Base-by-base conservation (phyloP, 768 basidiomycete genomes). In the Mycena vulgaris region DNA sequence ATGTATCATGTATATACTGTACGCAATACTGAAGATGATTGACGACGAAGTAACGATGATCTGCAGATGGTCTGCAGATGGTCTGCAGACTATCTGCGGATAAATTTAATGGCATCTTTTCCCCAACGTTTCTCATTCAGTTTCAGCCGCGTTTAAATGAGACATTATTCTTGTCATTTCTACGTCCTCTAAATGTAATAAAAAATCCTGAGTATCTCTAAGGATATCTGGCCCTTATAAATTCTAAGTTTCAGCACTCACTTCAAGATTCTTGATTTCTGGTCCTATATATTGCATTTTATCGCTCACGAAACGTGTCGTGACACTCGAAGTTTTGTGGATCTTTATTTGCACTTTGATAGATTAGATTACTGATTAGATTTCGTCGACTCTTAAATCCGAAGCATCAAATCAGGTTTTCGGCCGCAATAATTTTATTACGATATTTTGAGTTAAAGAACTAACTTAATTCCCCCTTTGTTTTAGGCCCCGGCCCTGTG, bases 361-460 rank as follows among this genome's bases (percentile, higher is more conserved):
- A n/a, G n/a, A n/a, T 51, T 51, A 14, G 49, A 28, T 51, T 51
- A 51, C 16, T 51, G 27, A 51, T 51, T 51, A 51, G 49, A 51
- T 51, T 17, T 51, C n/a, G 49, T n/a, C 27, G 27, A 51, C 16
- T 28, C 27, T 51, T 51, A 51, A 51, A 51, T 51, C 27, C n/a
- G 49, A 51, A 25, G 27, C n/a, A 51, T 51, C 27, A 51, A 51
- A 23, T 51, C 8, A 13, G 23, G 49, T 51, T 28, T 51, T 51
- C 23, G 49, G 49, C 49, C 49, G 23, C 11, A 51, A 17, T 51
- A 51, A 25, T 25, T 51, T 11, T 13, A 25, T 51, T 51, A 27
- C 27, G 11, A 51, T 51, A 51, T 28, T 51, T 51, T 51, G 49
- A 51, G n/a, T 51, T 25, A 23, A 13, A 13, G 8, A 51, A 51